Base-by-base conservation (phyloP, 495 filamentous ascomycete genomes). In the Penicillium daleae region DNA sequence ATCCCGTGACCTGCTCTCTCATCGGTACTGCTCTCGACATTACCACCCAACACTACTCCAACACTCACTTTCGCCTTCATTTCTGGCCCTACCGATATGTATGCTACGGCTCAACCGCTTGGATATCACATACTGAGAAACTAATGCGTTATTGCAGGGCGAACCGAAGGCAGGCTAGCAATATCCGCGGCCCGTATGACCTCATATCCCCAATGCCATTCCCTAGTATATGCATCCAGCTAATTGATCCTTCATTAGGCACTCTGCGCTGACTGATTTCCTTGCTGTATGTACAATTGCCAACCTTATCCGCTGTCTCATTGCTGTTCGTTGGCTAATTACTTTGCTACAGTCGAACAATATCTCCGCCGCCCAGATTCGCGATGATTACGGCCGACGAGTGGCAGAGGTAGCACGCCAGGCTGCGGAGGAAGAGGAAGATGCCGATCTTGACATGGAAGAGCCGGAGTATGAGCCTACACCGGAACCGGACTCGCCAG, bases 281-380 rank as follows among this genome's bases (percentile, higher is more conserved):
- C 77, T 96, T 27, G 90, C 89, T 54, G 88, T 90, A 76, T 65
- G 85, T 77, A 26, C 17, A 27, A 57, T 32, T 19, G 2, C 6
- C 27, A 8, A 29, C 10, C 6, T 49, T 27, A 22, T 40, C 24
- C 22, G 10, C 27, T 17, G 24, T 22, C 10, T 26, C 19, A 58
- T 12, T 19, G 12, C 21, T 37, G 31, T 37, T 27, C 12, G 4
- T 15, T 60, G 32, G 27, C 65, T 69, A 31, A 65, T 39, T 56
- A 17, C 21, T 44, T 53, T n/a, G 50, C 21, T 65, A 21, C 64
- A 92, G 86, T 89, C 91, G 12, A 89, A 97, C 72, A 95, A 95
- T 64, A 96, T 96, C 70, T 93, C 90, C n/a, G 92, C 92, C 6
- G 78, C 80, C 31, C 87, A 91, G 62, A 96, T 96, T 64, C 82